Base-by-base conservation (phyloP, 345 rosid genomes). In the Raphanus sativus region DNA sequence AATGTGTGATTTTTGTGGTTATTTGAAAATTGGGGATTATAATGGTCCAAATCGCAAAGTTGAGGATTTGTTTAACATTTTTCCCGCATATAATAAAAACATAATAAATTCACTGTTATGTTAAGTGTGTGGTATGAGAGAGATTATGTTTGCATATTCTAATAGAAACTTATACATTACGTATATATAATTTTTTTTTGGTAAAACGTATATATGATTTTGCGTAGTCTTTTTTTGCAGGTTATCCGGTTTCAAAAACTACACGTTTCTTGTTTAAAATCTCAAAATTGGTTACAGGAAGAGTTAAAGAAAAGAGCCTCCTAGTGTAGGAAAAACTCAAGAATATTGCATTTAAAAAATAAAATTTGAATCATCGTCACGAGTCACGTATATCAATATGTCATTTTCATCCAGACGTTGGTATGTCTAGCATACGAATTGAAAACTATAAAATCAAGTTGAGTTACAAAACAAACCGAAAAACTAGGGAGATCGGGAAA, bases 401-500 rank as follows among this genome's bases (percentile, higher is more conserved):
- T 78, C 81, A 61, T 67, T 78, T 52, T 78, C 81, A 61, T 60
- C 24, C 9, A 76, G 25, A 56, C 21, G 61, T 71, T 56, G 54
- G 38, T 58, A 55, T 69, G 80, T 62, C 58, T 62, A 45, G 8
- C 50, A 30, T 16, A 21, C 64, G 21, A 2, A 28, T 50, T 55
- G 26, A 55, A 4, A 45, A 34, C 8, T 10, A 4, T 0, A 17
- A 67, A 33, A 25, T 62, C 6, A 52, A 17, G 17, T 25, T 28
- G 63, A 55, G 29, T 54, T 71, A 78, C 67, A 66, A 65, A 72
- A 73, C 40, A 34, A 73, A 79, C 66, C 81, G 36, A 67, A 62
- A 45, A 73, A 62, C 62, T 68, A 73, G 26, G 77, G 81, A 73
- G 28, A 34, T 36, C 0, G 6, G 9, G 7, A 45, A 48, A 30